phyloP scores from a whole-genome alignment of 495 filamentous ascomycete genomes.

The Penicillium malachiteum region DNA sequence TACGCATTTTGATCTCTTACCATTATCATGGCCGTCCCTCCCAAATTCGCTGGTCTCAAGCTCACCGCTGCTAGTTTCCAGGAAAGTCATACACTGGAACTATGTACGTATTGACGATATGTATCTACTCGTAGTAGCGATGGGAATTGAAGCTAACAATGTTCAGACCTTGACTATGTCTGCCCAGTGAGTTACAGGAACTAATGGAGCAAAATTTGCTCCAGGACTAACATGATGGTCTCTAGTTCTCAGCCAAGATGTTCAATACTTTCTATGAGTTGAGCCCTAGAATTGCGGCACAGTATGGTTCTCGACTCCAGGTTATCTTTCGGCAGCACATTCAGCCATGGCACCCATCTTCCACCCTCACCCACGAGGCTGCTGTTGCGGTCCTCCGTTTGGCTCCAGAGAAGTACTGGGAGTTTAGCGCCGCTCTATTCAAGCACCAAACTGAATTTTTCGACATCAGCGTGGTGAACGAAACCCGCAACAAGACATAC shows the following conservation, averaged over 20 bases:
- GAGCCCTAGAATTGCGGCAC: conserved; percentile 53
- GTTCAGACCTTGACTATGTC: conserved; percentile 74
- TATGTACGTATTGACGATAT: conserved; percentile 49
- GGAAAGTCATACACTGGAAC: conserved; percentile 63
- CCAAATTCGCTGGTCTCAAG: conserved; percentile 73
- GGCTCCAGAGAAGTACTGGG: conserved; percentile 70
- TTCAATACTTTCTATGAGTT: conserved; percentile 70
- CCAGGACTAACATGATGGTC: conserved; percentile 2
- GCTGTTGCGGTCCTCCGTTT: conserved; percentile 71
- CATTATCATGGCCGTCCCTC: conserved; percentile 62
- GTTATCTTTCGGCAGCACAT: conserved; percentile 87
- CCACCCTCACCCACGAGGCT: conserved; percentile 85
- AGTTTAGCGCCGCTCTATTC: conserved; percentile 73
- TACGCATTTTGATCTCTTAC: not conserved
- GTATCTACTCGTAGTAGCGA: not conserved
- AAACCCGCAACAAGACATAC: conserved; percentile 85
- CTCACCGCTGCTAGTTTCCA: conserved; percentile 42
- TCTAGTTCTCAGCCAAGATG: conserved; percentile 61
- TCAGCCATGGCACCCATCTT: conserved; percentile 94
- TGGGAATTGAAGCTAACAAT: conserved; percentile 1
- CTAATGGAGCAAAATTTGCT: not conserved
- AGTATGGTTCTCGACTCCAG: conserved; percentile 59
- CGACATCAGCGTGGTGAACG: conserved; percentile 77
- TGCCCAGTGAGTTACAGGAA: conserved; percentile 59
- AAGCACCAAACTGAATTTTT: conserved; percentile 69